Evolutionary conservation across 768 basidiomycete species (phyloP), one percentile per base, ranked within the genome.

Genomic region (Suillus fuscotomentosus): DNA sequence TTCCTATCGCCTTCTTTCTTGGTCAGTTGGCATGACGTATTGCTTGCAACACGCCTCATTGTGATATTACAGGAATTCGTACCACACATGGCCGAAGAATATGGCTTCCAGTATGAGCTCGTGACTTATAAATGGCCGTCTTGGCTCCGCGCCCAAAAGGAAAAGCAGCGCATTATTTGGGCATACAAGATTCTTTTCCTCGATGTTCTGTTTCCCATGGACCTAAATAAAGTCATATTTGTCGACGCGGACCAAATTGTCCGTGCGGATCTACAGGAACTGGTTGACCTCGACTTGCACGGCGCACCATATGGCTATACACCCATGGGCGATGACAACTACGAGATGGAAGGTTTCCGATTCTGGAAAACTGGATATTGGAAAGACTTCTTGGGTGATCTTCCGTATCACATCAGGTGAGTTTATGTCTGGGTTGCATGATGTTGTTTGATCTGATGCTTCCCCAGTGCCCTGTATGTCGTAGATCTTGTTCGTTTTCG

Each of bases 61-160:
- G 27, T 55, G 14, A 5, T 24, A 20, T 11, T 39, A 5, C 72
- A 96, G 93, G 94, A 94, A 85, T 96, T 97, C 76, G 91, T 97
- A 60, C 97, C 96, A 0, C 91, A 94, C 70, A 86, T 97, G 71
- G 96, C 96, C 0, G 82, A 88, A 70, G 91, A 90, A 67, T 99
- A 99, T 71, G 86, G 87, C 47, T 99, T 99, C 84, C 86, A 96
- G 73, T 99, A 97, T 72, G 97, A 99, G 72, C 84, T 99, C 15
- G 92, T 99, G 62, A 99, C 97, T 0, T 99, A 99, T 82, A 97
- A 97, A 72, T 99, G 97, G 97, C 97, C 97, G 0, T 92, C 92
- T 1, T 99, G 97, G 97, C 83, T 99, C 5, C 90, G 95, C n/a
- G 87, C 87, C 15, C 97, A 99, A 73, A 95, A 90, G 64, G 97